Evolutionary conservation across 2,329 filamentous ascomycete genomes (phyloP), one percentile per base, ranked within the genome.

Genomic region (Thelonectria discophora): DNA sequence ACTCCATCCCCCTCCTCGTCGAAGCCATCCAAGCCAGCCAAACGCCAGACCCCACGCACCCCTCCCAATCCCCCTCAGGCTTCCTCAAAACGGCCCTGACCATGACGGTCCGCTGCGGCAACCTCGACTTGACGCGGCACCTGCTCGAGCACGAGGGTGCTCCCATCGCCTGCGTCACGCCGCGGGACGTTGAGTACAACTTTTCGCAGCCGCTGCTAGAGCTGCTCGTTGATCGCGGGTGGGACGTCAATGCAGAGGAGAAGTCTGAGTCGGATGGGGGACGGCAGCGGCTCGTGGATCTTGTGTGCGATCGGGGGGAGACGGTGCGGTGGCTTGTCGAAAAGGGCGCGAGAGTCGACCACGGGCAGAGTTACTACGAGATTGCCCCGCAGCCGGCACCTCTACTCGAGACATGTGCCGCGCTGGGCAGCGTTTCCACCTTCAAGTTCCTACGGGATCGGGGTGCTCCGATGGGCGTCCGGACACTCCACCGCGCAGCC

Each of bases 241-340:
- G 54, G 52, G 56, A 65, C 46, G 51, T 65, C 24, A 57, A 65
- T 15, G 17, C 24, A 10, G 40, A 48, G 13, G 56, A 34, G 2
- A 13, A 21, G 5, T 40, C 45, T 5, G 56, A 46, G 2, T 11
- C 52, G 5, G 37, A 10, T 13, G 40, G 32, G 10, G 24, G 49
- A n/a, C 18, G 53, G 17, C 32, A 27, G 12, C 50, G 48, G 18
- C 46, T 65, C 2, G 52, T 65, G 11, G 53, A 65, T 54, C 21
- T 57, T 1, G 60, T 49, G 2, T 58, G 57, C 13, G 39, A 53
- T 24, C 34, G 55, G 6, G 43, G 52, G 10, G 49, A 52, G 6
- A 17, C 49, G n/a, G 51, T 65, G 43, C 13, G 30, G 17, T 63
- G 63, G 63, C 49, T 65, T 5, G 52, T 65, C 8, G 55, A 52